Evolutionary conservation across 2,329 filamentous ascomycete species (phyloP), one percentile per base, ranked within the genome.

Genomic region (Pyrenochaeta sp.): DNA sequence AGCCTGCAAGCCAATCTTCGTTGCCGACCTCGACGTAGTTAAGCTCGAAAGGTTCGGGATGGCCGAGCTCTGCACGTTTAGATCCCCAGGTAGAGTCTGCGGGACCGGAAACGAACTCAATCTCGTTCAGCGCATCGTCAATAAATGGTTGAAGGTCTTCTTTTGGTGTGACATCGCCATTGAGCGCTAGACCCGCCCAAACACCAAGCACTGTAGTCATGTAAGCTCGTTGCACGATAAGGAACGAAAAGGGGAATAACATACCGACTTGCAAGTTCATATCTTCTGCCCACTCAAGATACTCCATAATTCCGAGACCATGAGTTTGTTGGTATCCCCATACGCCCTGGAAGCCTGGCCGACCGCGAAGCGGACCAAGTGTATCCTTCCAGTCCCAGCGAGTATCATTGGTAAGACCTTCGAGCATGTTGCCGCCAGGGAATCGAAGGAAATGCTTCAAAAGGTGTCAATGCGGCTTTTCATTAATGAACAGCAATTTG

Each of bases 401-500:
- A 1, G 46, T 58, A 35, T 51, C 55, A 29, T 55, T 60, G 11
- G 44, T 56, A 13, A 52, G 50, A 23, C 67, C 67, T 49, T 69
- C 67, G 6, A 70, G 63, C 61, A 79, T 80, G 58, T 80, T 80
- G 18, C 78, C 78, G 17, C 78, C 77, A 1, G 78, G 78, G 49
- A 80, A 79, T 2, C 77, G 73, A 7, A 80, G 67, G 59, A 80
- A 77, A 47, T 62, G 69, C 57, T 60, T 20, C 2, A 11, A 11
- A 20, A 8, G 3, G 19, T 7, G 18, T 53, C 15, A 53, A 37
- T n/a, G n/a, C n/a, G n/a, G n/a, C n/a, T n/a, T n/a, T n/a, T n/a
- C n/a, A n/a, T n/a, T n/a, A n/a, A n/a, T n/a, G n/a, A n/a, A n/a
- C n/a, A n/a, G n/a, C n/a, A 35, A 11, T n/a, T 17, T 6, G 45